A percentile compares a stretch with the other conserved stretches of the same genome.
These are phyloP conservation scores for Penicillium sp. DNA, from an alignment of 2,329 filamentous ascomycete genomes.

Conservation along the genomic window DNA sequence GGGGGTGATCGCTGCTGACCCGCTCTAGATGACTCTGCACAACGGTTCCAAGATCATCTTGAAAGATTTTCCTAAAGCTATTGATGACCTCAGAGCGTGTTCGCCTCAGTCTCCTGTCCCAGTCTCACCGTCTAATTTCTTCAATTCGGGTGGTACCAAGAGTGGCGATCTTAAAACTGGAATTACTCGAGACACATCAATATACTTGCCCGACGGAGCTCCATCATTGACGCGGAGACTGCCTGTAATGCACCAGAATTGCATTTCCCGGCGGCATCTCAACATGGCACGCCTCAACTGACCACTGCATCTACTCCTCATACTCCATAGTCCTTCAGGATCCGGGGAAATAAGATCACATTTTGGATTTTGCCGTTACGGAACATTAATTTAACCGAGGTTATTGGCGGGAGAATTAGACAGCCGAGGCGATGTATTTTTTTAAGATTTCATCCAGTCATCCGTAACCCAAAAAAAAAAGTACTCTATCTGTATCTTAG, in stretches of 20 bases:
- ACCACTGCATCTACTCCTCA: neutral
- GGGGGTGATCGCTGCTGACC: constrained; percentile 12
- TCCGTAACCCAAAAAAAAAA: neutral
- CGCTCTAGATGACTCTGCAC: constrained; percentile 2
- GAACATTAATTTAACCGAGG: neutral
- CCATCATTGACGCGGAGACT: neutral
- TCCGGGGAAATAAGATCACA: neutral
- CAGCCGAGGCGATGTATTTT: neutral
- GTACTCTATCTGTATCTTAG: neutral
- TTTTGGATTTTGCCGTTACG: neutral
- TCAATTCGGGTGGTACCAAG: constrained; percentile 21
- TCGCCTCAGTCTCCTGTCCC: neutral
- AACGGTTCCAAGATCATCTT: constrained; percentile 10
- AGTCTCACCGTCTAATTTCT: constrained; percentile 6
- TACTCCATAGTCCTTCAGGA: neutral
- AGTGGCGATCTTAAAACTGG: constrained; percentile 8
- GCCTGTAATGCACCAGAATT: neutral
- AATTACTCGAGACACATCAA: neutral
- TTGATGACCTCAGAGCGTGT: constrained; percentile 9
- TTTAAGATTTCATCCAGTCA: neutral
- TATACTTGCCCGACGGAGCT: neutral
- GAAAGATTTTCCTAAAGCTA: neutral
- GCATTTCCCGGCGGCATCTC: neutral
- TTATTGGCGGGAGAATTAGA: neutral
- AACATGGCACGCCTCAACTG: neutral